Conservation (phyloP, 2,329 filamentous ascomycete genomes). For the Cladosporium colombiae region DNA sequence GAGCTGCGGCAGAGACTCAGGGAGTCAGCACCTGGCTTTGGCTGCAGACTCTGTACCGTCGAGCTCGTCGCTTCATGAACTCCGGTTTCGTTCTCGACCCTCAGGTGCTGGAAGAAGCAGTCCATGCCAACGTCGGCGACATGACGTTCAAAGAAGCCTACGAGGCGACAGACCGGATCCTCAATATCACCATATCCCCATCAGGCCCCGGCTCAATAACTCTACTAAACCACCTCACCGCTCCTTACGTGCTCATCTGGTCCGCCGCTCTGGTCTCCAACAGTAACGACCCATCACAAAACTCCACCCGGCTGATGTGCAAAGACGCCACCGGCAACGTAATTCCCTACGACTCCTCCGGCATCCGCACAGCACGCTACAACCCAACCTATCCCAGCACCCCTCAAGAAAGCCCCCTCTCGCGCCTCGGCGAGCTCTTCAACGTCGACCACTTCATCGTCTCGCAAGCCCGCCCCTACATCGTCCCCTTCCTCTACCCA, state of each 20-base stretch:
- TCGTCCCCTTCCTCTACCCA: constrained; percentile 63
- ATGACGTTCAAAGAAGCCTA: constrained; percentile 94
- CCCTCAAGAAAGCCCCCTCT: constrained; percentile 51
- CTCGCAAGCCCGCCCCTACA: constrained; percentile 85
- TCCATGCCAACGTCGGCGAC: constrained; percentile 82
- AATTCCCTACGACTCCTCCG: constrained; percentile 58
- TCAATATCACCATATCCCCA: constrained; percentile 88
- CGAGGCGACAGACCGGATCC: constrained; percentile 75
- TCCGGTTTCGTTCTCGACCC: constrained; percentile 86
- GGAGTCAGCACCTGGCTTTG: constrained; percentile 38
- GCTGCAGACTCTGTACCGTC: constrained; percentile 62
- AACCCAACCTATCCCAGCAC: background rate
- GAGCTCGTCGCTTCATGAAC: constrained; percentile 66
- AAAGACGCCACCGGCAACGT: constrained; percentile 74
- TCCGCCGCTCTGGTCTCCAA: constrained; percentile 78
- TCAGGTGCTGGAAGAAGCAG: constrained; percentile 77
- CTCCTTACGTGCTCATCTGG: constrained; percentile 88
- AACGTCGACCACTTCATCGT: constrained; percentile 96
- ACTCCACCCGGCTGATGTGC: constrained; percentile 61
- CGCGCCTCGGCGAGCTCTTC: constrained; percentile 77
- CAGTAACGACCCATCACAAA: constrained; percentile 39
- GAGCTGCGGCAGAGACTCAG: constrained; percentile 28
- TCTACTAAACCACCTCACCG: constrained; percentile 87
- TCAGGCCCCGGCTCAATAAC: constrained; percentile 76
- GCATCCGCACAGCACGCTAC: background rate